phyloP scores from a whole-genome alignment of 2,329 filamentous ascomycete species.

The Sporothrix globosa region DNA sequence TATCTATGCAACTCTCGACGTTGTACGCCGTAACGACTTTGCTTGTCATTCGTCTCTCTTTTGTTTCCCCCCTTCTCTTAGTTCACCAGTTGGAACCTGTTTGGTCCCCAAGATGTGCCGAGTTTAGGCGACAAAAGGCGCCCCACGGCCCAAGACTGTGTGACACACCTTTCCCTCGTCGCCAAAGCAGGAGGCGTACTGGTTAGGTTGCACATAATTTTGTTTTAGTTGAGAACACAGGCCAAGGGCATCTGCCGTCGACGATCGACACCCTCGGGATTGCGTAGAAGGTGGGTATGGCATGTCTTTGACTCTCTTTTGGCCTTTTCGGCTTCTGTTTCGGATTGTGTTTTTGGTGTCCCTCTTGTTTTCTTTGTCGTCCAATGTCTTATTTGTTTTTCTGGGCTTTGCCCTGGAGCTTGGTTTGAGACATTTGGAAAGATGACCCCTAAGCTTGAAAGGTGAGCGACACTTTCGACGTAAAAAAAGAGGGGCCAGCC shows the following conservation, averaged over 20 bases:
- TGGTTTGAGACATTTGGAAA: too few species aligned
- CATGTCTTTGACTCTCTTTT: slow-evolving; percentile 8
- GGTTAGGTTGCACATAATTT: not conserved
- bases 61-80: not conserved
- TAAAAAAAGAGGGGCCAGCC: too few species aligned
- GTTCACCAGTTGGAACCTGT: not conserved
- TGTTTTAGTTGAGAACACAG: slow-evolving; percentile 18
- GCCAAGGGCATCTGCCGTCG: not conserved
- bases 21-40: not conserved
- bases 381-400: not conserved
- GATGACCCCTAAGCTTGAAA: not conserved
- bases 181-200: not conserved
- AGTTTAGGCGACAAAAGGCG: not conserved
- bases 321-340: not conserved
- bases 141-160: not conserved
- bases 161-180: not conserved
- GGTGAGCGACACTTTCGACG: too few species aligned
- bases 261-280: slow-evolving; percentile 4
- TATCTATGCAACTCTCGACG: not conserved
- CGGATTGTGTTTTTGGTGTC: not conserved
- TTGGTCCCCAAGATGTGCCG: not conserved
- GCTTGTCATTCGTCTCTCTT: not conserved
- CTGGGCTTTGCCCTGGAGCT: not conserved
- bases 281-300: not conserved
- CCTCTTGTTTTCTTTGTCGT: not conserved